phyloP scores from a whole-genome alignment of 2,329 filamentous ascomycete species.

The Ophidiomyces ophidiicola region DNA sequence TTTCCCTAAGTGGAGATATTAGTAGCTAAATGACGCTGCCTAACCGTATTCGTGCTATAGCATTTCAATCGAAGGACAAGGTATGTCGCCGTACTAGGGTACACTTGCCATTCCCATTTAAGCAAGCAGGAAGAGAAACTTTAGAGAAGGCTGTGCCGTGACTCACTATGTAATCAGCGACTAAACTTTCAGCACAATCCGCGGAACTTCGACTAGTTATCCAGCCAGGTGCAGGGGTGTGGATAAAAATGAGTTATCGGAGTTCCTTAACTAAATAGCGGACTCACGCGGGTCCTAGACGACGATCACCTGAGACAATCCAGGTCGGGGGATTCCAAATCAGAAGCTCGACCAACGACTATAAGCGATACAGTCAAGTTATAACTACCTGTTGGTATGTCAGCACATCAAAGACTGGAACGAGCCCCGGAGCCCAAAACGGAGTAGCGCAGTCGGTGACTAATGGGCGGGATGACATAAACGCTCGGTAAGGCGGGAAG shows the following conservation, averaged over 20 bases:
- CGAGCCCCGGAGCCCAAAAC: neutral
- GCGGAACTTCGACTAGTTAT: neutral
- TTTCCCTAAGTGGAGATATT: neutral
- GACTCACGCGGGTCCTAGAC: too few relatives aligned
- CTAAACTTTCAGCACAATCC: neutral
- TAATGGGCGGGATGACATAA: constrained; percentile 1
- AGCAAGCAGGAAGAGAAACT: neutral
- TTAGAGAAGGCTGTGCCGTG: constrained; percentile 1
- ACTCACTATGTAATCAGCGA: neutral
- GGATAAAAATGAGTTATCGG: neutral
- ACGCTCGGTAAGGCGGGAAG: neutral
- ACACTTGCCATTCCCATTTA: neutral
- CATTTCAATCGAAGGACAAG: too few relatives aligned
- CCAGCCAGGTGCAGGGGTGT: too few relatives aligned
- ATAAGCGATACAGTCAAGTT: too few relatives aligned
- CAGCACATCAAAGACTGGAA: neutral
- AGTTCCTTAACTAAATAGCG: too few relatives aligned
- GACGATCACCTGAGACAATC: too few relatives aligned
- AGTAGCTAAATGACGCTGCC: constrained; percentile 6
- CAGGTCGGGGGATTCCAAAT: too few relatives aligned
- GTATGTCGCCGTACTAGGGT: neutral
- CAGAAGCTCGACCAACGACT: too few relatives aligned
- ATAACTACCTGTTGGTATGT: neutral
- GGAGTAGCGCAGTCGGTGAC: neutral
- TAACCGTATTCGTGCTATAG: neutral